phyloP scores from a whole-genome alignment of 306 rosid genomes.

The Styphnolobium japonicum region DNA sequence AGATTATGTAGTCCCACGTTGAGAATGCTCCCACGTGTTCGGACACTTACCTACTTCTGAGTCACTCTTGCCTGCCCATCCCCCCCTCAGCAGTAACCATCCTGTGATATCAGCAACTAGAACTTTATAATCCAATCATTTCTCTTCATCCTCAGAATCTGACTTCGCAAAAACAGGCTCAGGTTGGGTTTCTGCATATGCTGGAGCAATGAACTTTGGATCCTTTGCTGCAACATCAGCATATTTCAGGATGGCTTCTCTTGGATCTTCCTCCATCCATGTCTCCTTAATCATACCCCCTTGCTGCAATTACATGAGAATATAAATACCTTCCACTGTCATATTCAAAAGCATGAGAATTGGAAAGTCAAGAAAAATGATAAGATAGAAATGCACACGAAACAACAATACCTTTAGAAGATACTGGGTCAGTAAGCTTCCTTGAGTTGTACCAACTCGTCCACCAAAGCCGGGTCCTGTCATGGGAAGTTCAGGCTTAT shows the following conservation, averaged over 20 bases:
- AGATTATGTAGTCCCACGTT: neutral
- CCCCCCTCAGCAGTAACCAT: neutral
- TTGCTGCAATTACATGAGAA: conserved; percentile 58
- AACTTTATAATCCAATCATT: conserved; percentile 38
- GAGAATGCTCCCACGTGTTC: neutral
- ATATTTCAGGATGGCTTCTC: conserved; percentile 92
- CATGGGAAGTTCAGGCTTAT: conserved; percentile 93
- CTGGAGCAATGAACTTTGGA: conserved; percentile 95
- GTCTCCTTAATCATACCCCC: conserved; percentile 98
- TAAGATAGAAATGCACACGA: neutral
- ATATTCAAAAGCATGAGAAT: neutral
- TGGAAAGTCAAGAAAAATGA: neutral
- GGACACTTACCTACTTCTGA: neutral
- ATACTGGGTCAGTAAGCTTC: conserved; percentile 96
- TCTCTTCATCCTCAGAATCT: conserved; percentile 93
- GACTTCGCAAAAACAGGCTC: conserved; percentile 84
- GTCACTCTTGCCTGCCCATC: neutral
- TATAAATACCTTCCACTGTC: conserved; percentile 23
- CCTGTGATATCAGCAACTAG: neutral
- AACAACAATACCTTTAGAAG: conserved; percentile 65
- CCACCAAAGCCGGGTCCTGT: conserved; percentile 98
- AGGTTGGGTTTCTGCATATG: conserved; percentile 89
- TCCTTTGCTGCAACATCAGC: conserved; percentile 90
- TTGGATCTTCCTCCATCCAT: conserved; percentile 99
- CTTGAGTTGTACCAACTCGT: conserved; percentile 82